phyloP scores from a whole-genome alignment of 108 stramenopile genomes.

The Cyclotella baltica region DNA sequence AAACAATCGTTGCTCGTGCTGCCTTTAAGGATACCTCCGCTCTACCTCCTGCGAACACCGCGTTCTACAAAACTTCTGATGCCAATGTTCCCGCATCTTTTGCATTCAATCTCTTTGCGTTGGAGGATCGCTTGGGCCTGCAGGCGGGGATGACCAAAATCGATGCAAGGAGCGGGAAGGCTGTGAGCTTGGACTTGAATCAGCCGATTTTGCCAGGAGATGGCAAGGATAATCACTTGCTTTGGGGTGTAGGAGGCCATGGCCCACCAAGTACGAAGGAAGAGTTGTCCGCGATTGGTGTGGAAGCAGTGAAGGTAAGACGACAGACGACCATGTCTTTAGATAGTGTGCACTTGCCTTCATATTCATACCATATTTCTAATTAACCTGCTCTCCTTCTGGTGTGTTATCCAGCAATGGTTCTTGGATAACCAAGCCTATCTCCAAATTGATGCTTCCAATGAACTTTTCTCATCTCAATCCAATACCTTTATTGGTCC shows the following conservation, averaged over 20 bases:
- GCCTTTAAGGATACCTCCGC: background rate
- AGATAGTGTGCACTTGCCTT: background rate
- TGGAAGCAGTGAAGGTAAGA: slow-evolving; percentile 20
- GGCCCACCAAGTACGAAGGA: background rate
- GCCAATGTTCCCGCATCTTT: background rate
- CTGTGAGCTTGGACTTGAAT: background rate
- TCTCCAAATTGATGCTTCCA: slow-evolving; percentile 15
- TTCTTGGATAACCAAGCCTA: slow-evolving; percentile 9
- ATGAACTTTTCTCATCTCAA: slow-evolving; percentile 15
- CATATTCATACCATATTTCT: no score
- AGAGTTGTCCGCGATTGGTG: slow-evolving; percentile 7
- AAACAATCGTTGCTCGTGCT: background rate
- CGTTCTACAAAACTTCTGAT: background rate
- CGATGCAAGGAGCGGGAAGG: slow-evolving; percentile 22
- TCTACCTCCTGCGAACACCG: background rate
- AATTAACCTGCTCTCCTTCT: background rate
- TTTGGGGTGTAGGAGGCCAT: slow-evolving; percentile 38
- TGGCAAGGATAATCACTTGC: slow-evolving; percentile 23
- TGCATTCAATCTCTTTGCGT: background rate
- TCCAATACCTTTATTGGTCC: background rate
- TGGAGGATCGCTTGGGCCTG: background rate
- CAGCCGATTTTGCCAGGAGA: slow-evolving; percentile 20
- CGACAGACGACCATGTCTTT: background rate
- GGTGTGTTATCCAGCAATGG: slow-evolving; percentile 13
- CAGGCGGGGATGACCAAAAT: background rate